Percentiles rank a stretch among this genome's conserved stretches.
Evolutionary conservation across 75 land plant species (phyloP).

Genomic region (Cupressus sempervirens): DNA sequence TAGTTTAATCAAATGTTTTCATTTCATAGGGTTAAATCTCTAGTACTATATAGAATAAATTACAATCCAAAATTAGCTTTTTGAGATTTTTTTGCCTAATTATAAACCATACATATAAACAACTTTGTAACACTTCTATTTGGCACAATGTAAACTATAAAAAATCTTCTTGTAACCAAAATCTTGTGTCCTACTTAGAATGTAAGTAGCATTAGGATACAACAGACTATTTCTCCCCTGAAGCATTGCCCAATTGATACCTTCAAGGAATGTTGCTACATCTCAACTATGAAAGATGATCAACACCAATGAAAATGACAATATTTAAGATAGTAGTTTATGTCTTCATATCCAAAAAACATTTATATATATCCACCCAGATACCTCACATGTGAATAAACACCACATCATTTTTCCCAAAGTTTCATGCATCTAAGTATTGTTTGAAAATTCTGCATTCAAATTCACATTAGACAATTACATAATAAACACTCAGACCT

Average conservation of each 20-base stretch:
- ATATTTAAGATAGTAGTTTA: background rate
- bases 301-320: background rate
- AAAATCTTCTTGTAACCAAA: no score
- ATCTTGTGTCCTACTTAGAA: no score
- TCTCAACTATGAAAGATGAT: conserved; percentile 13
- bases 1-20: no score
- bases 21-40: no score
- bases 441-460: conserved; percentile 76
- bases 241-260: conserved; percentile 96
- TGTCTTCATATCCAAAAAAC: background rate
- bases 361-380: background rate
- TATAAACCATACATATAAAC: no score
- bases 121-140: no score
- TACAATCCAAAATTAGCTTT: no score
- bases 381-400: conserved; percentile 84
- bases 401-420: conserved; percentile 98
- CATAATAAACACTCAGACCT: background rate
- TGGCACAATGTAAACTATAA: no score
- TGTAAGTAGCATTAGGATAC: conserved; percentile 96
- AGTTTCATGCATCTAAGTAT: conserved; percentile 86
- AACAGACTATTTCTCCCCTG: conserved; percentile 92
- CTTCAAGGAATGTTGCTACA: conserved; percentile 95
- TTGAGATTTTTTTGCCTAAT: no score
- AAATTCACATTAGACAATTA: background rate
- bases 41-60: no score